Evolutionary conservation across 2,329 filamentous ascomycete genomes (phyloP), one percentile per base, ranked within the genome.

Genomic region (Aspergillus vadensis): DNA sequence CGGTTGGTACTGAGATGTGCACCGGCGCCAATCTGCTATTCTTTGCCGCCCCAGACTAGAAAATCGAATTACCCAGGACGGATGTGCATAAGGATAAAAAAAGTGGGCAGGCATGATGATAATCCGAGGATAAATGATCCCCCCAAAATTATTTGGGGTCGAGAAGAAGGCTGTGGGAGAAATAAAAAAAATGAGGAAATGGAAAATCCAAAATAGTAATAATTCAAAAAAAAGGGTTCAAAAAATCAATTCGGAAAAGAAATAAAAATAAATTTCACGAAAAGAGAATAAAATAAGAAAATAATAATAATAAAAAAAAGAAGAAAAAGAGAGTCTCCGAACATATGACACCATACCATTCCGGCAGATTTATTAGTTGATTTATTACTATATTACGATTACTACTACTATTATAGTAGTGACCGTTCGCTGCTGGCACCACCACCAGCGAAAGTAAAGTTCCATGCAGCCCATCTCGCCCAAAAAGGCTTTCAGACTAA

Each of bases 1-100:
- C 56, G 51, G 36, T 53, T 48, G 49, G 58, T 59, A 63, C 57
- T 63, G 60, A 56, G 63, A 61, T 65, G 58, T 63, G 56, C 63
- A 61, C 58, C 57, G 36, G 59, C 53, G 62, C 53, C 55, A 63
- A 63, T 57, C 47, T 62, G 55, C 19, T 54, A 36, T 59, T 48
- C 48, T 51, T 62, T 59, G 47, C 57, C 52, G 55, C 60, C 56
- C 52, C 52, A 49, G 55, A 58, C 57, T 57, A 25, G 52, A 57
- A 51, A 55, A n/a, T 58, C 32, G 32, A 36, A 47, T 57, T 19
- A 19, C 30, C 27, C 30, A 23, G 53, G 25, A 51, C 38, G 32
- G 44, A 49, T 48, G 47, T 52, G 47, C 48, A 58, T 58, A 58
- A 56, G 51, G 47, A 30, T 36, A 14, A 30, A 30, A 38, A 38